phyloP scores from a whole-genome alignment of 2,329 filamentous ascomycete genomes.

The Neofusicoccum umdonicola region DNA sequence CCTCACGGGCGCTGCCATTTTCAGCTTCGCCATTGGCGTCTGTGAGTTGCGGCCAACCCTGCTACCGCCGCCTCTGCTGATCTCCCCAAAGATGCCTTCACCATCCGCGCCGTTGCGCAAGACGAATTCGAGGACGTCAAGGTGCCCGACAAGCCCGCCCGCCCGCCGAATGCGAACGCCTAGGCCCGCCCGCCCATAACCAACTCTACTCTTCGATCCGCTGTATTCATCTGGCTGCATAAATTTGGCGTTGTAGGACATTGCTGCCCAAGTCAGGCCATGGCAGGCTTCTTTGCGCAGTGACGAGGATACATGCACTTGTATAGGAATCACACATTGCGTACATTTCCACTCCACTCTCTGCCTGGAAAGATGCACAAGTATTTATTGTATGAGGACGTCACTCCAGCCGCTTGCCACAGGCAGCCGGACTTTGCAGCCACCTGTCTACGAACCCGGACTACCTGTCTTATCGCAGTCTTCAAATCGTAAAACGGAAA shows the following conservation, averaged over 20 bases:
- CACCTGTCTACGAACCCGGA: too few species aligned
- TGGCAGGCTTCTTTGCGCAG: too few species aligned
- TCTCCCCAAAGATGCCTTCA: slow-evolving; percentile 58
- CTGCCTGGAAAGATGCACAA: too few species aligned
- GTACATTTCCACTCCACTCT: background rate
- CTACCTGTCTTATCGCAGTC: background rate
- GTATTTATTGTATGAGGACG: too few species aligned
- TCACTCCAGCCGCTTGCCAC: too few species aligned
- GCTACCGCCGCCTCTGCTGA: slow-evolving; percentile 19
- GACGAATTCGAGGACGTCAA: slow-evolving; percentile 96
- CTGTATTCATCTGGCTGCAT: background rate
- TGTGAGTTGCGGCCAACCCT: slow-evolving; percentile 59
- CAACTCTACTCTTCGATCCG: background rate
- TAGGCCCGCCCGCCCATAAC: background rate
- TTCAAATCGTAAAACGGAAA: slow-evolving; percentile 46
- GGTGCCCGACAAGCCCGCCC: slow-evolving; percentile 70
- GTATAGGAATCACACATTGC: too few species aligned
- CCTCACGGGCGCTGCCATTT: slow-evolving; percentile 72
- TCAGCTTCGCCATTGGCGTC: slow-evolving; percentile 74
- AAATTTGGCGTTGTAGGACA: slow-evolving; percentile 4
- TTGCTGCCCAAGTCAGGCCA: background rate
- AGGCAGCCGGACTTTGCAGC: too few species aligned
- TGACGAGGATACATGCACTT: too few species aligned
- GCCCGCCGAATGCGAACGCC: slow-evolving; percentile 37
- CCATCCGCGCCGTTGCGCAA: slow-evolving; percentile 83